Base-by-base conservation (phyloP, 164 flowering plant genomes). In the Tinospora cordifolia region DNA sequence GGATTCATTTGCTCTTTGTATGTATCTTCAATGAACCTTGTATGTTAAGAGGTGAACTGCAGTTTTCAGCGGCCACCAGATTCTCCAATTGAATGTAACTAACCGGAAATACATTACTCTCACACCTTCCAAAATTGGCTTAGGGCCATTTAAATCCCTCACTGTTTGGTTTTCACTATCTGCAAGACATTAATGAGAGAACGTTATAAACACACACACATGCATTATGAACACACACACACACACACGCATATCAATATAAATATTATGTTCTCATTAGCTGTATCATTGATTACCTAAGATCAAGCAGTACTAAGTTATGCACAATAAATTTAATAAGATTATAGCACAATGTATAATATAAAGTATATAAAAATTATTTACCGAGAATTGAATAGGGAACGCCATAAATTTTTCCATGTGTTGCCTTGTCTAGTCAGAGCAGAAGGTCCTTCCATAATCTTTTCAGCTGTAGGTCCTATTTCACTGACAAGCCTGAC, bases 401-500 rank as follows among this genome's bases (percentile, higher is more conserved):
- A 77, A 63, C 62, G 72, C 80, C 71, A 68, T 17, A 79, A 40
- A 65, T 70, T 79, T 51, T 68, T 75, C 70, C 69, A 77, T 47
- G 63, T 70, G 71, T 77, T 71, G 39, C 63, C 77, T 22, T 64
- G 65, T 19, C 63, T 34, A 66, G 72, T 17, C 58, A 67, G 75
- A 54, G 75, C 67, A 24, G 81, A 69, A 70, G 59, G 46, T 26
- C 63, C 71, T 47, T 75, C 81, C 76, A 81, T 74, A 12, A 75
- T 71, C 67, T 65, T 79, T 58, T 88, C 87, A 49, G 72, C 77
- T 12, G 87, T 63, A 6, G 91, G 88, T 14, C 85, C 90, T 82
- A 80, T 84, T 71, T 89, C 90, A 70, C 81, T 85, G 0, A 90
- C 90, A 36, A 80, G 67, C 62, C 83, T 88, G 62, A 91, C 81